Conservation (phyloP, 805 yeast species). For the Ogataea chonburiensis region DNA sequence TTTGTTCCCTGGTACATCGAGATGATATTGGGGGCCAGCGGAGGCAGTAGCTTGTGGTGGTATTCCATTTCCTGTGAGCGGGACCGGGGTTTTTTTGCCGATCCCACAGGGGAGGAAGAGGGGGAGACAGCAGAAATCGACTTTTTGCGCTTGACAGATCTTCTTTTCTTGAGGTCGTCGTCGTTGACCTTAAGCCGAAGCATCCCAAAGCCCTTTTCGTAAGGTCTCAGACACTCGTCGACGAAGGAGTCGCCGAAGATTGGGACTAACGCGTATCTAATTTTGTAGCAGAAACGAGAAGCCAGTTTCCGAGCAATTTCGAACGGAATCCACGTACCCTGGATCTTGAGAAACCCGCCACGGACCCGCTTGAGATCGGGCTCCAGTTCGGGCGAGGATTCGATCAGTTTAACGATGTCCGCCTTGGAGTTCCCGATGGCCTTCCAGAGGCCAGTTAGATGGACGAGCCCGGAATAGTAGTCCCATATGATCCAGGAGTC, state of each 20-base stretch:
- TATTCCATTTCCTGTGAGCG: slow-evolving; percentile 7
- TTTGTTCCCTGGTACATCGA: slow-evolving; percentile 10
- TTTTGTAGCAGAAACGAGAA: slow-evolving; percentile 70
- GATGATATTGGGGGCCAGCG: slow-evolving; percentile 18
- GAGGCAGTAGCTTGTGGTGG: slow-evolving; percentile 17
- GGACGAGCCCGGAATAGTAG: slow-evolving; percentile 79
- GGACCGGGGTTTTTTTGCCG: slow-evolving; percentile 7
- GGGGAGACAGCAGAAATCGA: slow-evolving; percentile 4
- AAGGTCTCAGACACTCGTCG: slow-evolving; percentile 55
- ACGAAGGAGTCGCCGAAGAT: slow-evolving; percentile 74
- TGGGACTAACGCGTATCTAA: slow-evolving; percentile 74
- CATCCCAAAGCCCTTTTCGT: slow-evolving; percentile 64
- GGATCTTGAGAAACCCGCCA: slow-evolving; percentile 89
- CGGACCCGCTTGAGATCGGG: slow-evolving; percentile 68
- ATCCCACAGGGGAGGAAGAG: slow-evolving; percentile 1
- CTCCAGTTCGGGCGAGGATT: slow-evolving; percentile 62
- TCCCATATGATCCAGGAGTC: slow-evolving; percentile 85
- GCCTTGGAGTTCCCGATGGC: slow-evolving; percentile 67
- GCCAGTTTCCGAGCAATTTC: slow-evolving; percentile 68
- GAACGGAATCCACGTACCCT: slow-evolving; percentile 90
- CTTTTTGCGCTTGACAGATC: slow-evolving; percentile 24
- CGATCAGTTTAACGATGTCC: slow-evolving; percentile 71
- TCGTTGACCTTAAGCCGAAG: slow-evolving; percentile 41
- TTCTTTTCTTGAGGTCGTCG: slow-evolving; percentile 26
- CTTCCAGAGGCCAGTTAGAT: slow-evolving; percentile 87